A percentile compares a stretch with the other conserved stretches of the same genome.
phyloP scores from a whole-genome alignment of 116 monocot species.

The Zostera marina region DNA sequence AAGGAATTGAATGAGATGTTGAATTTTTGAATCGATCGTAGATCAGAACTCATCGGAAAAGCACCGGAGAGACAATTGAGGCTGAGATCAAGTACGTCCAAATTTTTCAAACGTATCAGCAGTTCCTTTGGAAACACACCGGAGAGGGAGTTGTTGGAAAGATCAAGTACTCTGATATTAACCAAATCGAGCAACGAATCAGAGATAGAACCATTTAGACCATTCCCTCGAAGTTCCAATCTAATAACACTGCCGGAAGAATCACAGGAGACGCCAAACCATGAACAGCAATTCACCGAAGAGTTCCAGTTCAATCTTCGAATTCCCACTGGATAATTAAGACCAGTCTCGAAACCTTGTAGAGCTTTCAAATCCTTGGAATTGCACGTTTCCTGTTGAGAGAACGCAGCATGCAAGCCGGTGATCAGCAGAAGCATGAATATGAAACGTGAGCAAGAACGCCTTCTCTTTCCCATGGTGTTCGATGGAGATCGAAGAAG shows the following conservation, averaged over 20 bases:
- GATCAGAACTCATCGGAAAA: slow-evolving; percentile 8
- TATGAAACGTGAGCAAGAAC: too few species aligned
- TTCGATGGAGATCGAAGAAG: too few species aligned
- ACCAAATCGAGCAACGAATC: slow-evolving; percentile 1
- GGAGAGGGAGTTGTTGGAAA: slow-evolving; percentile 13
- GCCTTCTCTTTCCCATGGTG: too few species aligned
- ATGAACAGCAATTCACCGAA: slow-evolving; percentile 19
- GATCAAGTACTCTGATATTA: slow-evolving; percentile 6
- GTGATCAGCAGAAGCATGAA: too few species aligned
- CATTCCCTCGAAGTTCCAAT: slow-evolving; percentile 18
- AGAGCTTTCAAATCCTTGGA: too few species aligned
- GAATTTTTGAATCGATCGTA: slow-evolving; percentile 18
- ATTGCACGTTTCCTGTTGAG: too few species aligned
- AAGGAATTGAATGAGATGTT: slow-evolving; percentile 18
- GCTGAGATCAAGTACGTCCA: slow-evolving; percentile 26
- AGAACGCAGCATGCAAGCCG: too few species aligned
- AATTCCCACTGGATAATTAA: too few species aligned
- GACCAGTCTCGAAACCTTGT: too few species aligned
- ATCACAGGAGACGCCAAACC: slow-evolving; percentile 39
- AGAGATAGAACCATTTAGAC: slow-evolving; percentile 11
- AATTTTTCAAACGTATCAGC: slow-evolving; percentile 10
- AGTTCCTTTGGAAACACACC: slow-evolving; percentile 12
- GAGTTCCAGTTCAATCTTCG: too few species aligned
- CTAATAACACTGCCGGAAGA: slow-evolving; percentile 7
- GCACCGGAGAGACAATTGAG: slow-evolving; percentile 22